Evolutionary conservation across 768 basidiomycete species (phyloP), one percentile per base, ranked within the genome.

Genomic region (Suillus alpinus): DNA sequence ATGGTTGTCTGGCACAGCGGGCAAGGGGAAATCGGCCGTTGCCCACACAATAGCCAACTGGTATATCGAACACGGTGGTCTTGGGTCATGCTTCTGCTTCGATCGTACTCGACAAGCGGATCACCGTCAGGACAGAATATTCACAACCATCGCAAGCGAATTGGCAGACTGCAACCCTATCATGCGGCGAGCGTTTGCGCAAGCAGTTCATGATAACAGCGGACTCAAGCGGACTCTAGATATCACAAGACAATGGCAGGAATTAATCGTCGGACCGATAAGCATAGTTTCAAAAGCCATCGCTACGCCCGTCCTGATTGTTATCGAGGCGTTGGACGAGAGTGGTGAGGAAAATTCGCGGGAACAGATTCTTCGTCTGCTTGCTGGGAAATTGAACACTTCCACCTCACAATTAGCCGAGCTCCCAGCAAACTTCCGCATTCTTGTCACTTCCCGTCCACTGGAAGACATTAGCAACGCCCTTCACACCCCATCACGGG

Each of bases 291-390:
- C 36, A 10, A 37, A 37, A 36, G 56, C 50, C 13, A 53, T 67
- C 36, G 14, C 62, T 51, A 63, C 65, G 6, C 71, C 66, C 26
- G 63, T 69, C 16, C 40, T 70, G 13, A 56, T 70, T n/a, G 59
- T 73, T 41, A 66, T 71, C 29, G 71, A 73, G 47, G 71, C 59
- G 5, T 47, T 70, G 36, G 66, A 68, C 51, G 66, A 63, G 50
- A 65, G 63, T 40, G 58, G 59, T 12, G 46, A 64, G 9, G 51
- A 31, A 5, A 20, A n/a, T 2, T 23, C 49, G 41, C 63, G 64
- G 13, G 43, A 49, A n/a, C 18, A n/a, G 13, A 60, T 71, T 36
- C 66, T 73, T 13, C 2, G 23, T 26, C 18, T 63, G 16, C 37
- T 63, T 18, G 26, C 59, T 23, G 31, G 40, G 6, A 16, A 44